A percentile compares a stretch with the other conserved stretches of the same genome.
Evolutionary conservation across 1,284 basidiomycete species (phyloP).

Genomic region (Sphaerobolus stellatus): DNA sequence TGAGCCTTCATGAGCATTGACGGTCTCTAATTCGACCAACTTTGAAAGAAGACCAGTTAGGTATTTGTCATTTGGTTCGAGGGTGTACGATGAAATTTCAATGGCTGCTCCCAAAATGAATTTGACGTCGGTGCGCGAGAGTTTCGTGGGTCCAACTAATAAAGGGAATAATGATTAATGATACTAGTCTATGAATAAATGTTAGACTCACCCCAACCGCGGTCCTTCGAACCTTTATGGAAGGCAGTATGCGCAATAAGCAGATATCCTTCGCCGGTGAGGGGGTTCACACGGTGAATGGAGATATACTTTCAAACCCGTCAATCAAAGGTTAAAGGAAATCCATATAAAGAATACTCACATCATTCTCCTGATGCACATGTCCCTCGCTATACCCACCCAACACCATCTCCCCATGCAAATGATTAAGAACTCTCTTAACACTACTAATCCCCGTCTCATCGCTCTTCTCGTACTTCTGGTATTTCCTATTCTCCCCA

Average conservation of each 20-base stretch:
- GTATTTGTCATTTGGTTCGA: conserved; percentile 51
- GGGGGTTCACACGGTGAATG: conserved; percentile 85
- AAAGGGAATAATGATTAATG: conserved; percentile 2
- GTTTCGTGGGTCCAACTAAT: conserved; percentile 78
- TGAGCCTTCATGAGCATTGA: conserved; percentile 52
- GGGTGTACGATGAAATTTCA: conserved; percentile 63
- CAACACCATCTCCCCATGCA: conserved; percentile 88
- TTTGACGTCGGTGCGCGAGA: conserved; percentile 74
- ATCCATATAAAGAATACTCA: conserved; percentile 40
- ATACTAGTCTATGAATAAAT: conserved; percentile 7
- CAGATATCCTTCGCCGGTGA: conserved; percentile 88
- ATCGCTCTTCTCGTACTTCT: conserved; percentile 53
- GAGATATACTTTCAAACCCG: conserved; percentile 73
- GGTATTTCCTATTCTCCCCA: conserved; percentile 77
- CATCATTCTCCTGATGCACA: conserved; percentile 93
- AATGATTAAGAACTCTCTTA: conserved; percentile 81
- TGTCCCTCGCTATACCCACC: conserved; percentile 85
- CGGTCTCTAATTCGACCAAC: conserved; percentile 61
- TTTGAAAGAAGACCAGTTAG: conserved; percentile 75
- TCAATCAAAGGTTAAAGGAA: conserved; percentile 4
- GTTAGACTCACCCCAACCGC: conserved; percentile 63
- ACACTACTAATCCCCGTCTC: conserved; percentile 73
- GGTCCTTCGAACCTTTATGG: conserved; percentile 71
- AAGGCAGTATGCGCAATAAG: conserved; percentile 91
- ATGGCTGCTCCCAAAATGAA: conserved; percentile 81